These are phyloP conservation scores for Coniella lustricola DNA, from an alignment of 2,329 filamentous ascomycete species.

Conservation along the genomic window DNA sequence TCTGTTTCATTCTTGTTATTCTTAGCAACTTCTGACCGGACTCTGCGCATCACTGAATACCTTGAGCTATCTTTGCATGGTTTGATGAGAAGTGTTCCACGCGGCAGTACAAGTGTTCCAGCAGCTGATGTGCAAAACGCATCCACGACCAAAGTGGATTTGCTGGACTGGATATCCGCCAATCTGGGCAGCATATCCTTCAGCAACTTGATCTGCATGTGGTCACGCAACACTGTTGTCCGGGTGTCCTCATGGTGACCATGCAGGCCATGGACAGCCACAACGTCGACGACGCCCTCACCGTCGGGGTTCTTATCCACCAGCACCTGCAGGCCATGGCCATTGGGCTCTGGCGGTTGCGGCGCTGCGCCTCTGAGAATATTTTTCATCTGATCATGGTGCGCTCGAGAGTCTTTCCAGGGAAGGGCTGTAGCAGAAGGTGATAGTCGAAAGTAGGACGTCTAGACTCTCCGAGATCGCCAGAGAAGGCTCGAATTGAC, in stretches of 20 bases:
- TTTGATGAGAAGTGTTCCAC: not conserved
- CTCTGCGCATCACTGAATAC: too few species aligned
- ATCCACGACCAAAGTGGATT: not conserved
- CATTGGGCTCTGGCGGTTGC: not conserved
- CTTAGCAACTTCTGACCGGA: too few species aligned
- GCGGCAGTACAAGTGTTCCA: not conserved
- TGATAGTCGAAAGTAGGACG: too few species aligned
- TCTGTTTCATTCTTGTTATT: too few species aligned
- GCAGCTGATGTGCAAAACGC: not conserved
- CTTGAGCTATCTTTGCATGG: too few species aligned
- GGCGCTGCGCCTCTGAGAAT: not conserved
- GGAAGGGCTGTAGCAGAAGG: too few species aligned
- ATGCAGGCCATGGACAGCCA: constrained; percentile 3
- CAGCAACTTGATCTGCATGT: not conserved
- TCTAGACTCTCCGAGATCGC: too few species aligned
- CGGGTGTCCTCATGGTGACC: not conserved
- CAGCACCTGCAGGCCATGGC: constrained; percentile 1
- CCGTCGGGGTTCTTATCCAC: constrained; percentile 2
- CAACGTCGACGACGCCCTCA: constrained; percentile 1
- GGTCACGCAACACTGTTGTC: not conserved
- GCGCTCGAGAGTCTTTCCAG: too few species aligned
- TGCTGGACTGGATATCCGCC: not conserved
- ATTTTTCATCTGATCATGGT: not conserved
- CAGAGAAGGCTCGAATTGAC: too few species aligned
- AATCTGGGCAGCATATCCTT: not conserved